Base-by-base conservation (phyloP, 176 grass and related monocot genomes). In the Eleusine coracana region DNA sequence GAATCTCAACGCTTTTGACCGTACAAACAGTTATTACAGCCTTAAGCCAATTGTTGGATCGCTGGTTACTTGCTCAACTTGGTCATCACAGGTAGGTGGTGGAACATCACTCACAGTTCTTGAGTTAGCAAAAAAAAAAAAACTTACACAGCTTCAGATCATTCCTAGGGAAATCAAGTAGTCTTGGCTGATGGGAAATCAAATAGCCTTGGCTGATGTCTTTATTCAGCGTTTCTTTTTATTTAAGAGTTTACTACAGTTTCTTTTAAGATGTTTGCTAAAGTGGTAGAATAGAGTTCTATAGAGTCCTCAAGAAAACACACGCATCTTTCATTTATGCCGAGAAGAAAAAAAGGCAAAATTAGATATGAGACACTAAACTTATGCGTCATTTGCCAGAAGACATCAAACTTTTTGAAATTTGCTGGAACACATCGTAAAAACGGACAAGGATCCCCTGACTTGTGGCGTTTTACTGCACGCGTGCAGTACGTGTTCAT, bases 1-100 rank as follows among this genome's bases (percentile, higher is more conserved):
- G 34, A 74, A 42, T 83, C 46, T 83, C 82, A 74, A 65, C 70
- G 37, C 31, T 17, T 68, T 75, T 75, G 81, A 55, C 46, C 71
- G 1, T 18, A 5, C 18, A 7, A 17, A 17, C 60, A 12, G 17
- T 36, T 78, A n/a, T 61, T n/a, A 14, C n/a, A 81, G 13, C n/a
- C 10, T 73, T 73, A 45, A 37, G 17, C 27, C 11, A 23, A 37
- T 36, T 18, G 52, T 61, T 71, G 21, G 68, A 62, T 83, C 7
- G 7, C 74, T 52, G 29, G n/a, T 74, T 83, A 21, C 34, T 27
- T 74, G 44, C 0, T 49, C 18, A 82, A 49, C 58, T 50, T 74
- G 56, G 37, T 65, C 31, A 34, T 34, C 31, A 34, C 5, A 31
- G 71, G 71, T 83, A 14, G 46, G 21, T 83, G 60, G 21, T 83